Evolutionary conservation across 257 asterid genomes (phyloP), one percentile per base, ranked within the genome.

Genomic region (Ophiorrhiza pumila): DNA sequence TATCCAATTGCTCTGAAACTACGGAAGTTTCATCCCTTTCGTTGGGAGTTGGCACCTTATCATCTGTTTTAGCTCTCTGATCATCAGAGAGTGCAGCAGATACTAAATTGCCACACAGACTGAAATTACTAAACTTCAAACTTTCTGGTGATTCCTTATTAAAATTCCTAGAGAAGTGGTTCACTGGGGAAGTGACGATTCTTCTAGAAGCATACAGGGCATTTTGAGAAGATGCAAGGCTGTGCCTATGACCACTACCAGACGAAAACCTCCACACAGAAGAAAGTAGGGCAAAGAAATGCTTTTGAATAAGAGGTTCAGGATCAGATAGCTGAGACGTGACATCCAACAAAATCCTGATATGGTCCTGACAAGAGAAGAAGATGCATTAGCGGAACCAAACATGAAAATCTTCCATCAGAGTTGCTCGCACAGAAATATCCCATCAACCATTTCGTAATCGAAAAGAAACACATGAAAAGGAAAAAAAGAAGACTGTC

Each of bases 271-370:
- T 90, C 98, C 96, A 90, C 67, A 83, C 80, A 55, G 91, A 85
- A 78, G 96, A 90, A 74, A 92, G 86, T 78, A 89, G 76, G 71
- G 91, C 85, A 77, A 86, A 83, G 86, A 90, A 90, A 82, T 95
- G 99, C 65, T 80, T 87, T 72, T 88, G 97, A 81, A 90, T 79
- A 72, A 90, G 96, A 20, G 86, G 90, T 71, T 92, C 99, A 64
- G 82, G 82, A 85, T 92, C 98, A 70, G 92, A 87, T 58, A 81
- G 73, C 80, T 85, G 89, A 69, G 95, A 84, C 65, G 90, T 82
- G 80, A 84, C 77, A 84, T 88, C 87, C 68, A 92, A 86, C 89
- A 95, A 79, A 77, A 79, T 78, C 78, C 86, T 86, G 77, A 88
- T 71, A 71, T 92, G 89, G 73, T 95, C 98, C 99, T 95, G 82